Base-by-base conservation (phyloP, 2,329 filamentous ascomycete genomes). In the Fusarium redolens region DNA sequence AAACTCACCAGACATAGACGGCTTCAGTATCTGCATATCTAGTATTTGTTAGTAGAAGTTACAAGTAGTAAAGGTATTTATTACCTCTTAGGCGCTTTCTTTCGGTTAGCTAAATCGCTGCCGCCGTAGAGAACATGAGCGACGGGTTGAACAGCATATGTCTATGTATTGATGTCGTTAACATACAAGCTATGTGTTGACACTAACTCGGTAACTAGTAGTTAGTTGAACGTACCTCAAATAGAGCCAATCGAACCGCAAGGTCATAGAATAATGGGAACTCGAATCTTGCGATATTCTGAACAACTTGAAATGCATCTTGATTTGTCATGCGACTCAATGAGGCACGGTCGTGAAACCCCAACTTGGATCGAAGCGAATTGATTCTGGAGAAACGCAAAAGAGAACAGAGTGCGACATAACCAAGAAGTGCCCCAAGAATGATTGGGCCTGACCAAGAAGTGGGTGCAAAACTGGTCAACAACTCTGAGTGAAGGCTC, bases 251-350 rank as follows among this genome's bases (percentile, higher is more conserved):
- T 54, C 83, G 81, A 43, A 85, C 71, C 3, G 80, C 75, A 35
- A 83, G 67, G 18, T 81, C 79, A 67, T 81, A 83, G 35, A 83
- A 75, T 14, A 79, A 74, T 0, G 84, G 83, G 40, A 84, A 85
- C 60, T 85, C 83, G 4, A 73, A 68, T 20, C 76, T 61, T 8
- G 76, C 65, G 11, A 83, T 65, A 38, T 78, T 77, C 65, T 81
- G 79, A 20, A 85, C 75, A 67, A 87, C 84, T 61, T 81, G 79
- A 64, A 85, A 84, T 10, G 87, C 85, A 56, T 88, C 82, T 67
- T 80, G 69, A 45, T 82, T 80, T 20, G 82, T 85, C 84, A 86
- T 85, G 56, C 73, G 69, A 14, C 79, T 75, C 13, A 85, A 61
- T 8, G 83, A 83, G 13, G 69, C 70, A 17, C 83, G 82, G 67